These are phyloP conservation scores for Phytophthora niederhauseri DNA, from an alignment of 352 stramenopile genomes.

Conservation along the genomic window DNA sequence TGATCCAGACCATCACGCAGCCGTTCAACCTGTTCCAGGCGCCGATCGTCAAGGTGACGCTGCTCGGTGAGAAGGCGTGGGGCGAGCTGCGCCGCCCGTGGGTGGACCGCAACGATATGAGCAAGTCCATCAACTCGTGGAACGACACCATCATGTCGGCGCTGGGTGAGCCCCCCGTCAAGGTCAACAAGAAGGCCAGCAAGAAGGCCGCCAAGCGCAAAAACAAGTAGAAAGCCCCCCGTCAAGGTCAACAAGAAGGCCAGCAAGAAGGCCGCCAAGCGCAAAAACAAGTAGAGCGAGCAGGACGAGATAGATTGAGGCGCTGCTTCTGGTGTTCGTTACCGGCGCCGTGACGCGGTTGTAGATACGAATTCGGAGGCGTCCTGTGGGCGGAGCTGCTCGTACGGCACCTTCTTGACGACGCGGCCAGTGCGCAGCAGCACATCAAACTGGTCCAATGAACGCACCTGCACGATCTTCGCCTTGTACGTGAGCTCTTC, in stretches of 20 bases:
- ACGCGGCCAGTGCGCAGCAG: constrained; percentile 52
- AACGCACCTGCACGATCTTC: constrained; percentile 44
- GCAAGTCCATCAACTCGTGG: constrained; percentile 72
- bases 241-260: constrained; percentile 71
- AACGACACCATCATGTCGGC: constrained; percentile 82
- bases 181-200: constrained; percentile 68
- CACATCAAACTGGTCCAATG: constrained; percentile 53
- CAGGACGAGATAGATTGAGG: constrained; percentile 12
- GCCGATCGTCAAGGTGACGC: constrained; percentile 65
- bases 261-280: constrained; percentile 70
- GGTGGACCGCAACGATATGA: constrained; percentile 66
- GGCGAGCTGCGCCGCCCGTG: constrained; percentile 80
- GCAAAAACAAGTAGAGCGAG: constrained; percentile 64
- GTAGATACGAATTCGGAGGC: constrained; percentile 28
- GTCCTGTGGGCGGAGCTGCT: constrained; percentile 46
- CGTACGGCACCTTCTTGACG: constrained; percentile 46
- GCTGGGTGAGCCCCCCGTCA: constrained; percentile 56
- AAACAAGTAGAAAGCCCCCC: no score
- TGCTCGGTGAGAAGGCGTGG: constrained; percentile 72
- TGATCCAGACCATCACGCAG: constrained; percentile 85
- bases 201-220: constrained; percentile 80
- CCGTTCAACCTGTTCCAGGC: constrained; percentile 76
- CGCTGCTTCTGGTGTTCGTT: neutral
- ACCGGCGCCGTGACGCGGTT: constrained; percentile 15
- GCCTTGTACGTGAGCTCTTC: constrained; percentile 51